Base-by-base conservation (phyloP, 176 grass and related monocot species). In the Rhipidocladum racemiflorum region DNA sequence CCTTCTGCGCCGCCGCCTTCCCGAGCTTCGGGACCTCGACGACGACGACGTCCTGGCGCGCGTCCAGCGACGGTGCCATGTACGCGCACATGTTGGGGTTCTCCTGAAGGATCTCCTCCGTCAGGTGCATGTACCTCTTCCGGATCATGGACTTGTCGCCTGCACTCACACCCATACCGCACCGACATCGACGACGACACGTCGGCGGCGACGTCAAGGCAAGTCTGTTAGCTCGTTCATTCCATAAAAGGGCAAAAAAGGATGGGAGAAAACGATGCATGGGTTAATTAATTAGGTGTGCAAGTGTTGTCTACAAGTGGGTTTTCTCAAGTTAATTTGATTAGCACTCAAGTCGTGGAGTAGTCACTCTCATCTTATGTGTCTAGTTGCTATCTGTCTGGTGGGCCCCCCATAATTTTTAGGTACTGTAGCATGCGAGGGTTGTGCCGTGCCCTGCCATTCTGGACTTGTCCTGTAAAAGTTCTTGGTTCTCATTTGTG, bases 71-170 rank as follows among this genome's bases (percentile, higher is more conserved):
- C 27, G 87, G 82, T 40, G 85, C 91, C 94, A 97, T 97, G 85
- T 94, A 97, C 12, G 91, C 94, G 42, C 94, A 97, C 66, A 97
- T 87, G 83, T 83, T 72, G 0, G 89, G 80, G 83, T 97, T 92
- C 57, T 97, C 94, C 29, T 72, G 20, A 15, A 97, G 83, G 43
- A 90, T 85, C 78, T 97, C 91, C 80, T 94, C 94, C 17, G 75
- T 82, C 61, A 97, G 60, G 79, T 97, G 94, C 94, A 97, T 97
- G 53, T 97, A 91, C 4, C 94, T 90, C 71, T 97, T 97, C 51
- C 86, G 77, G 85, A 97, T 94, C 94, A 90, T 89, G 38, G 94
- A 97, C 91, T 94, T 97, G 79, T 97, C 91, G 29, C 94, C 94
- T 97, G 86, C 55, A 21, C 74, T 28, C 11, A 65, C 71, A 13